Conservation (phyloP, 1,139 yeast genomes). For the Candida frijolesensis region DNA sequence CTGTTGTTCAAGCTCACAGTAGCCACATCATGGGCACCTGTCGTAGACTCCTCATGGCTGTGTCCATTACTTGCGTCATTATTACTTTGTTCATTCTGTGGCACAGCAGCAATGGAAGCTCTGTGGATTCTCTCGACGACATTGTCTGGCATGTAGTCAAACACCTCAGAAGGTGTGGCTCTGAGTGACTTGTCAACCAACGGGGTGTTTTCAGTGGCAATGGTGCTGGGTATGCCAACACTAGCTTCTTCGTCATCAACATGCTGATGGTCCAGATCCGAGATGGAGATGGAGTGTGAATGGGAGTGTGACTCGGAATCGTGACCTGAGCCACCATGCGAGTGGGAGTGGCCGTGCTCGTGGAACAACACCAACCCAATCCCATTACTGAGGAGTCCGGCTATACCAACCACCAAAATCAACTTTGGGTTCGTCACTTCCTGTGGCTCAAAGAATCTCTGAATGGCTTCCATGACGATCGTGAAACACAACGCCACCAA, state of each 20-base stretch:
- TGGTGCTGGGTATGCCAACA: background rate
- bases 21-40: no score
- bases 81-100: background rate
- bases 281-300: conserved; percentile 5
- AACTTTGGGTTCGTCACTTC: conserved; percentile 77
- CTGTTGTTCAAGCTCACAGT: no score
- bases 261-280: no score
- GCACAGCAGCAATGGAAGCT: background rate
- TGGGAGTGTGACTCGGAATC: conserved; percentile 25
- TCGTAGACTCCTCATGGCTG: no score
- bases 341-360: conserved; percentile 75
- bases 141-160: conserved; percentile 42
- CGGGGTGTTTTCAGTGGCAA: conserved; percentile 17
- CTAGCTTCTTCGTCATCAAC: no score
- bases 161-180: conserved; percentile 28
- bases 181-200: conserved; percentile 16
- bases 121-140: conserved; percentile 35
- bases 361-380: conserved; percentile 87
- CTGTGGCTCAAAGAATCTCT: conserved; percentile 81
- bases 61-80: background rate
- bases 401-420: conserved; percentile 76
- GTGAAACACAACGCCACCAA: conserved; percentile 89
- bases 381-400: conserved; percentile 81
- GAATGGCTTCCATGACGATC: conserved; percentile 89
- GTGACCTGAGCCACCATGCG: conserved; percentile 11